phyloP scores from a whole-genome alignment of 1,284 basidiomycete genomes.

The Vanrija sp. region DNA sequence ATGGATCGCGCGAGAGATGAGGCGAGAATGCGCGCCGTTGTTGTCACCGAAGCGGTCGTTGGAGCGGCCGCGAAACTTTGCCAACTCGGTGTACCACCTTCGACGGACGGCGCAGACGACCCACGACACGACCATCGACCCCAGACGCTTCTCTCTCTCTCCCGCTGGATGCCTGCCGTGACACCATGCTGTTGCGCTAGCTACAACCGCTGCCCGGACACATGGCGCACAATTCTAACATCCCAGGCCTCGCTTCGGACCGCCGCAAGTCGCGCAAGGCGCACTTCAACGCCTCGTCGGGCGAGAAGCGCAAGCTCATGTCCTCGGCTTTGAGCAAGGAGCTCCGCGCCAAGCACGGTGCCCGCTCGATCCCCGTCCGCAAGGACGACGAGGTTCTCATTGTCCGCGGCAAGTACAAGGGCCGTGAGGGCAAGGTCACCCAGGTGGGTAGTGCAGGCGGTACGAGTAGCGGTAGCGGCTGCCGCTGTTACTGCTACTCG shows the following conservation, averaged over 20 bases:
- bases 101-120: neutral
- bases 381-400: slow-evolving; percentile 99
- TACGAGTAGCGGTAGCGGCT: neutral
- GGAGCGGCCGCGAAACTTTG: too few species aligned
- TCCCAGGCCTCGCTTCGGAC: slow-evolving; percentile 47
- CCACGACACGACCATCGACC: too few species aligned
- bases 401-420: slow-evolving; percentile 94
- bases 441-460: slow-evolving; percentile 52
- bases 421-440: slow-evolving; percentile 94
- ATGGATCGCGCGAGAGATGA: too few species aligned
- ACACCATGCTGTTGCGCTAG: too few species aligned
- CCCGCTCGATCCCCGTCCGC: slow-evolving; percentile 89
- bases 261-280: slow-evolving; percentile 96
- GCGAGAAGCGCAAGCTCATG: slow-evolving; percentile 95
- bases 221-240: slow-evolving; percentile 7
- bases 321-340: slow-evolving; percentile 94
- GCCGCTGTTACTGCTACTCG: neutral
- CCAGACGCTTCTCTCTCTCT: neutral
- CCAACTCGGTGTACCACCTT: neutral
- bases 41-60: neutral
- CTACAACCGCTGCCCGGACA: too few species aligned
- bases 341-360: slow-evolving; percentile 86
- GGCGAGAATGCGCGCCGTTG: neutral
- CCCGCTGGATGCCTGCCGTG: neutral
- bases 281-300: slow-evolving; percentile 90